Base-by-base conservation (phyloP, 1,284 basidiomycete genomes). In the Amylostereum areolatum region DNA sequence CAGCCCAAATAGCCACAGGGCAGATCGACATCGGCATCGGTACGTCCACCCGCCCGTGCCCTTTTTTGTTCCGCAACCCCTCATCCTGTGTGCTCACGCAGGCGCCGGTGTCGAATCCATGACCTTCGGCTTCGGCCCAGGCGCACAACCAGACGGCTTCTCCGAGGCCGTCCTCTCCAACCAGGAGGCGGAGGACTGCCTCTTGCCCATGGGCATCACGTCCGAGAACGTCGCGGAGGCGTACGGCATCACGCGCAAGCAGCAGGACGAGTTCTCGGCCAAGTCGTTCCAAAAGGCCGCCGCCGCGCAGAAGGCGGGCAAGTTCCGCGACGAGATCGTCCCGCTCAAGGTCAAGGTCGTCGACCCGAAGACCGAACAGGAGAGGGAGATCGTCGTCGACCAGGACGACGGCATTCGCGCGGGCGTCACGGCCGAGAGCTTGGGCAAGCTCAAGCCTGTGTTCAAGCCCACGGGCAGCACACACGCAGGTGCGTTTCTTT, bases 91-190 rank as follows among this genome's bases (percentile, higher is more conserved):
- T n/a, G n/a, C n/a, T n/a, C n/a, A n/a, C 4, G n/a, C 25, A 90
- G 91, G 90, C 62, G 92, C 92, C 44, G 96, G 96, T 62, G 93
- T 95, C 35, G 96, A 99, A 72, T 89, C 85, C 44, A 99, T 99
- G 96, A 93, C 93, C 1, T 80, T 83, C 61, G 85, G 89, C 49
- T 94, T 80, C 63, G 90, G 89, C 40, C 75, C 89, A 28, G 76
- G 73, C 58, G 81, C 83, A 32, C 78, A 81, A 66, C 88, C 82
- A 46, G 75, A 83, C 51, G 81, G 82, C 45, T 87, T 83, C 72
- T 94, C 92, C 8, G 89, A 96, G 32, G 77, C 77, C 40, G 81
- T 98, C 45, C 78, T 95, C 57, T 69, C 80, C 54, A 83, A 81
- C 69, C 75, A 85, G 59, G 87, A 93, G 62, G 83, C 97, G 2